phyloP scores from a whole-genome alignment of 805 yeast species.

The Metschnikowia cerradonensis region DNA sequence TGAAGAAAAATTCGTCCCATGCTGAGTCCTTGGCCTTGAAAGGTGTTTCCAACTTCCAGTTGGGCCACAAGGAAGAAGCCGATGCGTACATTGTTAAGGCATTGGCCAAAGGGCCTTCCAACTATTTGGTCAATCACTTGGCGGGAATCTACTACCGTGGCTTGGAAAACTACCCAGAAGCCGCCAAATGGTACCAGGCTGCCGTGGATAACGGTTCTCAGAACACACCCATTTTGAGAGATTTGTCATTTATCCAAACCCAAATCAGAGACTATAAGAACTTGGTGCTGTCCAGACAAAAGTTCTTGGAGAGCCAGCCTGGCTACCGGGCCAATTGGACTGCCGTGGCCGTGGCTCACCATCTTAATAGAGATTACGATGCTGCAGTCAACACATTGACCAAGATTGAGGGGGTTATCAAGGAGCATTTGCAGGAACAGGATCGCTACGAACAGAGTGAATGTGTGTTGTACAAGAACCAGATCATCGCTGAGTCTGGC shows the following conservation, averaged over 20 bases:
- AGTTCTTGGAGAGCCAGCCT: slow-evolving; percentile 65
- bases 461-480: slow-evolving; percentile 68
- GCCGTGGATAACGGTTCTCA: slow-evolving; percentile 75
- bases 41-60: slow-evolving; percentile 61
- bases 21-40: slow-evolving; percentile 82
- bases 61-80: slow-evolving; percentile 62
- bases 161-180: slow-evolving; percentile 64
- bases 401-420: slow-evolving; percentile 71
- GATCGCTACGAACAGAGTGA: slow-evolving; percentile 72
- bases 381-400: slow-evolving; percentile 69
- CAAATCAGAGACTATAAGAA: slow-evolving; percentile 73
- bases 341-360: slow-evolving; percentile 79
- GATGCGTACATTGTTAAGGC: slow-evolving; percentile 60
- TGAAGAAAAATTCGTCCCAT: slow-evolving; percentile 72
- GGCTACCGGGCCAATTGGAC: slow-evolving; percentile 93
- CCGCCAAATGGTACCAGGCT: slow-evolving; percentile 71
- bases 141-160: slow-evolving; percentile 79
- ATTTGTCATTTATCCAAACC: slow-evolving; percentile 71
- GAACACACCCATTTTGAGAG: slow-evolving; percentile 77
- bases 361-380: slow-evolving; percentile 61
- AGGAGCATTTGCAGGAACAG: slow-evolving; percentile 59
- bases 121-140: slow-evolving; percentile 78
- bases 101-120: slow-evolving; percentile 49
- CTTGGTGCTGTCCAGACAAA: slow-evolving; percentile 59
- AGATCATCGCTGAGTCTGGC: slow-evolving; percentile 59